Conservation (phyloP, 495 filamentous ascomycete genomes). For the Margaritispora aquatica region DNA sequence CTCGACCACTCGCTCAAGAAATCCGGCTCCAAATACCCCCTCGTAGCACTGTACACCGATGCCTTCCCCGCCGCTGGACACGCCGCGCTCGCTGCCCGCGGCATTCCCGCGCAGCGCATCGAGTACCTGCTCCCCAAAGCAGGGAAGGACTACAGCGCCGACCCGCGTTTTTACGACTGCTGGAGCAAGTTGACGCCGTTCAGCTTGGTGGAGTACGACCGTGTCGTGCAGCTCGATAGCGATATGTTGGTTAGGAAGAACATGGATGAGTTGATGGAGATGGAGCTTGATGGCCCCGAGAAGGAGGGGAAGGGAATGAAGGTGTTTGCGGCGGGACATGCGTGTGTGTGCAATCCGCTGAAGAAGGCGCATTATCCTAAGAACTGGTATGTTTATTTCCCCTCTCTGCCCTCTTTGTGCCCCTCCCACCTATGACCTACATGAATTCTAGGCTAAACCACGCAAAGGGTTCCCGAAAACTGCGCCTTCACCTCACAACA, state of each 20-base stretch:
- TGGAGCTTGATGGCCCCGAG: slow-evolving; percentile 53
- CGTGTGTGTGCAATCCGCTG: slow-evolving; percentile 78
- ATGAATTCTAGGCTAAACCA: background rate
- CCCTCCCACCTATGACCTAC: slow-evolving; percentile 4
- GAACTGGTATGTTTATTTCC: slow-evolving; percentile 47
- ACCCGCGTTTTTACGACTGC: slow-evolving; percentile 73
- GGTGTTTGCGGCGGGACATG: slow-evolving; percentile 69
- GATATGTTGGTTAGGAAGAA: slow-evolving; percentile 75
- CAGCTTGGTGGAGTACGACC: slow-evolving; percentile 59
- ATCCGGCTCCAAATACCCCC: slow-evolving; percentile 54
- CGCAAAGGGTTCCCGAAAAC: slow-evolving; percentile 54
- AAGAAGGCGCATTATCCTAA: slow-evolving; percentile 68
- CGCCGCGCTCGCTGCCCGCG: slow-evolving; percentile 53
- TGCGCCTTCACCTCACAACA: slow-evolving; percentile 75
- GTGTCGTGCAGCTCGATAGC: slow-evolving; percentile 74
- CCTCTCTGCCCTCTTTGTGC: background rate
- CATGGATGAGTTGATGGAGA: slow-evolving; percentile 83
- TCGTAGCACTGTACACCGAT: slow-evolving; percentile 74
- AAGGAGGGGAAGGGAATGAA: slow-evolving; percentile 43
- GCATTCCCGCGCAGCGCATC: slow-evolving; percentile 55
- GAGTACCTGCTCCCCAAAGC: slow-evolving; percentile 55
- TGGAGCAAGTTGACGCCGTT: slow-evolving; percentile 83
- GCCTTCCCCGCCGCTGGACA: slow-evolving; percentile 56
- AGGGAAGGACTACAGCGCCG: slow-evolving; percentile 52
- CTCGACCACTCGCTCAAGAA: slow-evolving; percentile 62